Base-by-base conservation (phyloP, 2,329 filamentous ascomycete species). In the Verruconis gallopava region DNA sequence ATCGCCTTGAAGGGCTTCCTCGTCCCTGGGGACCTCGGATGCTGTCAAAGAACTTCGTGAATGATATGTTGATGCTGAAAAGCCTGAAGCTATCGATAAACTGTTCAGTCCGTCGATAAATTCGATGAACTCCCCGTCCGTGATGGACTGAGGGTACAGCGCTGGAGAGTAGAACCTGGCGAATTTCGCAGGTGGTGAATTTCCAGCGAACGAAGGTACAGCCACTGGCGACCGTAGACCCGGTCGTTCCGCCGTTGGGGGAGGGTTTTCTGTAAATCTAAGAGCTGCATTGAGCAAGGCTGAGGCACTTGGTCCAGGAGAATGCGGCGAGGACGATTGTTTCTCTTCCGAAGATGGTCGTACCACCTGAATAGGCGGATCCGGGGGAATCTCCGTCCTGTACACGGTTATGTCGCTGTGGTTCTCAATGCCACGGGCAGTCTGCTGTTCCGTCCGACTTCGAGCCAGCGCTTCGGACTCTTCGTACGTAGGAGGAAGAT, bases 401-500 rank as follows among this genome's bases (percentile, higher is more conserved):
- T 22, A 44, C 5, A 44, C 42, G 22, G 35, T 30, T 18, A 38
- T 43, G 13, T 43, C 21, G 21, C 21, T 37, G 34, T 19, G 19
- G 12, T 38, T 28, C 6, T 33, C 21, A 12, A 13, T 18, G 28
- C 19, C 33, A 43, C 20, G 18, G 11, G 20, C 22, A 11, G 12
- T 19, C 5, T 35, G 37, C 17, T 28, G 22, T 11, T 35, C 17
- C 17, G 42, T 25, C n/a, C 36, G 36, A 3, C 32, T 34, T 20
- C 17, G 17, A 11, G 20, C 13, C 11, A 22, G 36, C 9, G 42
- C 42, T 17, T 44, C 36, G n/a, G 36, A 39, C 32, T 44, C 33
- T 6, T 44, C 42, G 37, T 44, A 44, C 13, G 42, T 22, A 5
- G 42, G 42, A n/a, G 42, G 42, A 20, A 43, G 40, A 14, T 43